Evolutionary conservation across 108 stramenopile species (phyloP), one percentile per base, ranked within the genome.

Genomic region (Cylindrotheca closterium): DNA sequence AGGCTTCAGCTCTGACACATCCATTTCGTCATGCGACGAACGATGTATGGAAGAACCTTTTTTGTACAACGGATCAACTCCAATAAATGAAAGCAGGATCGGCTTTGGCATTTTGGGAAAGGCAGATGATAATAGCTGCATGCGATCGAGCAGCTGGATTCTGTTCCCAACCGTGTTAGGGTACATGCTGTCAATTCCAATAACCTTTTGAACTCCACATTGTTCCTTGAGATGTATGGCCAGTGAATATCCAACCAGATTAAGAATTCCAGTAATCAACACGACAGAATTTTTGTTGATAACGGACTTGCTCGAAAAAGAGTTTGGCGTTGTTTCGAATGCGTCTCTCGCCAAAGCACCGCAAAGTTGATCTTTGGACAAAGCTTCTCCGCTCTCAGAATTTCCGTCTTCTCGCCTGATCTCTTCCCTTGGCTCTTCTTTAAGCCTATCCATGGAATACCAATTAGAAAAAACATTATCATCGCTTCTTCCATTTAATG

Each of bases 201-300:
- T 49, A 48, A 92, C 76, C 31, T 74, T 64, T 48, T 81, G 66
- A 25, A 88, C 84, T 42, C 80, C 79, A 65, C 91, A 92, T 25
- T 77, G 72, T 46, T 80, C 60, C 21, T 74, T 47, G 17, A 92
- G 62, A 18, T 79, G 67, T 26, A 92, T 32, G 45, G 86, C 83
- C 8, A 93, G 70, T 51, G 71, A 59, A 24, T 89, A 67, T 10
- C 85, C 88, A 15, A 89, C 42, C 21, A 83, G 82, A 68, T 79
- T 79, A 30, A 89, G 71, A 47, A 93, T 88, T 10, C 88, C 86
- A 2, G 88, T 82, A 29, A 93, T 89, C 33, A 93, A 42, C 2
- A 93, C 88, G 21, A 48, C 63, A 0, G 80, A 68, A 29, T 72
- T 52, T 21, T 32, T 19, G 32, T 74, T 71, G 30, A 82, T 42